Evolutionary conservation across 805 yeast genomes (phyloP).

Genomic region (Ogataea pignaliae): DNA sequence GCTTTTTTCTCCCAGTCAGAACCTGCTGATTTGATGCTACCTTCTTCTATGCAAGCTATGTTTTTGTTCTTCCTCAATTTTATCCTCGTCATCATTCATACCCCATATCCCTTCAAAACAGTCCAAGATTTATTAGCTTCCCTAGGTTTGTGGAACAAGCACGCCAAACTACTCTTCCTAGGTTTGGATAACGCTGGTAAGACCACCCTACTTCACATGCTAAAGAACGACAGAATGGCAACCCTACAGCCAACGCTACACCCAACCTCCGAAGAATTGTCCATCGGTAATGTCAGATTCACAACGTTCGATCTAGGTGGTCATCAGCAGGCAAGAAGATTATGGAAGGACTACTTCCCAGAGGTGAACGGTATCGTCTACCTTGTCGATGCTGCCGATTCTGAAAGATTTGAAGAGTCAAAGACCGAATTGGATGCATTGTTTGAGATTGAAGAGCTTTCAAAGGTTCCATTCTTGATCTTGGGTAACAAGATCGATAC

Average conservation of each 20-base stretch:
- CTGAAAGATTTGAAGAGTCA: slow-evolving; percentile 91
- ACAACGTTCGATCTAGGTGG: slow-evolving; percentile 99
- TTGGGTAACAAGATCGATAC: slow-evolving; percentile 97
- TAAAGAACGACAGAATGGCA: slow-evolving; percentile 93
- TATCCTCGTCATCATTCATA: background rate
- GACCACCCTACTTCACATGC: slow-evolving; percentile 82
- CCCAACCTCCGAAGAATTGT: slow-evolving; percentile 97
- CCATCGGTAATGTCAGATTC: slow-evolving; percentile 93
- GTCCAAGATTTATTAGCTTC: slow-evolving; percentile 76
- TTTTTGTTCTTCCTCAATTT: background rate
- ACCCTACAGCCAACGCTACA: slow-evolving; percentile 97
- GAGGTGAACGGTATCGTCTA: slow-evolving; percentile 98
- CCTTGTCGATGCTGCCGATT: slow-evolving; percentile 95
- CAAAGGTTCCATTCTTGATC: slow-evolving; percentile 84
- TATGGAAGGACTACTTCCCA: slow-evolving; percentile 99
- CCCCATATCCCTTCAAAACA: slow-evolving; percentile 15
- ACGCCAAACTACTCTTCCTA: slow-evolving; percentile 90
- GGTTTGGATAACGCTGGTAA: slow-evolving; percentile 99
- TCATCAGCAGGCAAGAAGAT: slow-evolving; percentile 96
- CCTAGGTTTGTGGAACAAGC: slow-evolving; percentile 85
- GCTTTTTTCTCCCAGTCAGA: background rate
- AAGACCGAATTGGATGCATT: slow-evolving; percentile 92
- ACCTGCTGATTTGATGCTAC: too few species aligned
- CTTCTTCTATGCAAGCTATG: background rate
- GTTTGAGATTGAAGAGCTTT: slow-evolving; percentile 87